Conservation (phyloP, 768 basidiomycete genomes). For the Suillus brevipes region DNA sequence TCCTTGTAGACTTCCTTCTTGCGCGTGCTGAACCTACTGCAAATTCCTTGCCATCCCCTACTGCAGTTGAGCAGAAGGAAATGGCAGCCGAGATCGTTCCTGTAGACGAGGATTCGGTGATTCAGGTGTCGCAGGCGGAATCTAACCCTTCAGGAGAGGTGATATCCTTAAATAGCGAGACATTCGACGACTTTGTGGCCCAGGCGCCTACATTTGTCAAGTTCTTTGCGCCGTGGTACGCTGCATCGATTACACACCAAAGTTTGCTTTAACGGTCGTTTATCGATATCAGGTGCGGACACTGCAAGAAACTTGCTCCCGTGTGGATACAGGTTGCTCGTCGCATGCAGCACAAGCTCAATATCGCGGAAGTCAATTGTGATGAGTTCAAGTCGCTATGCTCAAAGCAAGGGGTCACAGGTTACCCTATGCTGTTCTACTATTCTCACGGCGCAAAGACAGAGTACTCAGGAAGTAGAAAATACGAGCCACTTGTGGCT, state of each 20-base stretch:
- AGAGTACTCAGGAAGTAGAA: slow-evolving; percentile 77
- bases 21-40: slow-evolving; percentile 37
- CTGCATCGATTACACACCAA: neutral
- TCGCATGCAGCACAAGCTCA: slow-evolving; percentile 67
- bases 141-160: slow-evolving; percentile 29
- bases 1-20: slow-evolving; percentile 57
- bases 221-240: slow-evolving; percentile 88
- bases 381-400: slow-evolving; percentile 74
- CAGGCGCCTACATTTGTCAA: slow-evolving; percentile 63
- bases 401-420: slow-evolving; percentile 60
- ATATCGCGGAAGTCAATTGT: slow-evolving; percentile 87
- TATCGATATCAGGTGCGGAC: slow-evolving; percentile 80
- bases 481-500: slow-evolving; percentile 63
- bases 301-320: slow-evolving; percentile 93
- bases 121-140: slow-evolving; percentile 18
- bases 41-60: slow-evolving; percentile 9
- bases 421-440: slow-evolving; percentile 84
- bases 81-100: slow-evolving; percentile 3
- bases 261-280: neutral
- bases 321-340: slow-evolving; percentile 76
- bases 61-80: slow-evolving; percentile 13
- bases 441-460: slow-evolving; percentile 58
- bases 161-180: slow-evolving; percentile 25
- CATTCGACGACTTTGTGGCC: slow-evolving; percentile 41
- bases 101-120: slow-evolving; percentile 11